A percentile compares a stretch with the other conserved stretches of the same genome.
Evolutionary conservation across 345 rosid genomes (phyloP).

Genomic region (Citrus hindsii): DNA sequence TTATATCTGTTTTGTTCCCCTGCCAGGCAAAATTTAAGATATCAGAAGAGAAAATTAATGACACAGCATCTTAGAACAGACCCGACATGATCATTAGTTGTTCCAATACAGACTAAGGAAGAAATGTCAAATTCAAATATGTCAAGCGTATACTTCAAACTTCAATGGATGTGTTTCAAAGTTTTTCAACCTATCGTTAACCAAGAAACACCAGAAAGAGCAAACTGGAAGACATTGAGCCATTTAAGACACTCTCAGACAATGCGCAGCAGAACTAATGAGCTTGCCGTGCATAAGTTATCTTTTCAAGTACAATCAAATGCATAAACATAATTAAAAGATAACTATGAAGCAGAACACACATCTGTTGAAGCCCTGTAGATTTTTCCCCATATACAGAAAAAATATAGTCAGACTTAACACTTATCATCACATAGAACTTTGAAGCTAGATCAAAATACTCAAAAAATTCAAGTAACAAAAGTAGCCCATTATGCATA

Average conservation of each 20-base stretch:
- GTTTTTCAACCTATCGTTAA: background rate
- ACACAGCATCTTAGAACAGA: background rate
- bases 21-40: conserved; percentile 28
- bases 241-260: background rate
- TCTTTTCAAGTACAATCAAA: background rate
- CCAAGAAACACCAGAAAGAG: background rate
- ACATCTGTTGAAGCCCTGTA: background rate
- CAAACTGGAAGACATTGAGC: background rate
- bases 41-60: background rate
- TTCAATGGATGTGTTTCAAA: background rate
- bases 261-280: background rate
- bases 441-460: background rate
- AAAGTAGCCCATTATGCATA: background rate
- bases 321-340: background rate
- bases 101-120: background rate
- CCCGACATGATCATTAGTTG: background rate
- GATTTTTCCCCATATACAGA: background rate
- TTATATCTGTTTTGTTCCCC: conserved; percentile 81
- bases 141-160: background rate
- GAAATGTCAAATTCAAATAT: background rate
- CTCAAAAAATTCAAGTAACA: background rate
- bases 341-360: background rate
- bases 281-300: background rate
- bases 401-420: background rate
- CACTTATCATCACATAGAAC: background rate